phyloP scores from a whole-genome alignment of 1,284 basidiomycete genomes.

The Lentinula novae-zelandiae region DNA sequence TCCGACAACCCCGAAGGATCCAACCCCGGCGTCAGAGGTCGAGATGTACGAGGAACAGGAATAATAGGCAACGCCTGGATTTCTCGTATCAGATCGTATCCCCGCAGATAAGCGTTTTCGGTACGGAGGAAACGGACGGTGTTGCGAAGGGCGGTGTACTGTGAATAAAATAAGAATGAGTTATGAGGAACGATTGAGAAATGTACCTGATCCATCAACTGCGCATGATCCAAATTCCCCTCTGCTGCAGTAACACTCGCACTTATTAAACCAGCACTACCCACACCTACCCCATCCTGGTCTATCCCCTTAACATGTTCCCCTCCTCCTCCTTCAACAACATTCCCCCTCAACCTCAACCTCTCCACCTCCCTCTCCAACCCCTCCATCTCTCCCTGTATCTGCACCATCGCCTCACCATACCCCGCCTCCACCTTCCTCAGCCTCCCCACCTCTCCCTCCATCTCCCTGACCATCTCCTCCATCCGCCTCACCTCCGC shows the following conservation, averaged over 20 bases:
- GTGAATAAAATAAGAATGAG: slow-evolving; percentile 9
- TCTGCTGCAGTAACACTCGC: background rate
- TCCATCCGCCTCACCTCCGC: slow-evolving; percentile 87
- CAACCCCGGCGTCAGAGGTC: slow-evolving; percentile 56
- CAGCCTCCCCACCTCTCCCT: slow-evolving; percentile 75
- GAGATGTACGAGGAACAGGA: slow-evolving; percentile 31
- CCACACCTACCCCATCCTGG: slow-evolving; percentile 53
- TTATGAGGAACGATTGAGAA: background rate
- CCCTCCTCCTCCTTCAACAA: background rate
- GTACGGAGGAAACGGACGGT: slow-evolving; percentile 86
- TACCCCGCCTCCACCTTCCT: slow-evolving; percentile 86
- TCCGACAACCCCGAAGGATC: slow-evolving; percentile 61
- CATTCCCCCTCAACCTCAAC: slow-evolving; percentile 44
- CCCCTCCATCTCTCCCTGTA: slow-evolving; percentile 85
- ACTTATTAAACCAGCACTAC: background rate
- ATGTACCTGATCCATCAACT: slow-evolving; percentile 78
- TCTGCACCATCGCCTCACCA: slow-evolving; percentile 89
- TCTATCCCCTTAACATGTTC: background rate
- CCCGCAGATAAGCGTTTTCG: slow-evolving; percentile 91
- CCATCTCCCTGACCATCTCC: slow-evolving; percentile 80
- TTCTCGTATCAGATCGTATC: slow-evolving; percentile 81
- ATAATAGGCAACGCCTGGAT: slow-evolving; percentile 73
- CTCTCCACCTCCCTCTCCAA: slow-evolving; percentile 86
- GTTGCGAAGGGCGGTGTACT: slow-evolving; percentile 88
- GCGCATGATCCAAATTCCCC: slow-evolving; percentile 73